Evolutionary conservation across 2,329 filamentous ascomycete genomes (phyloP), one percentile per base, ranked within the genome.

Genomic region (Zelopaecilomyces penicillatus): DNA sequence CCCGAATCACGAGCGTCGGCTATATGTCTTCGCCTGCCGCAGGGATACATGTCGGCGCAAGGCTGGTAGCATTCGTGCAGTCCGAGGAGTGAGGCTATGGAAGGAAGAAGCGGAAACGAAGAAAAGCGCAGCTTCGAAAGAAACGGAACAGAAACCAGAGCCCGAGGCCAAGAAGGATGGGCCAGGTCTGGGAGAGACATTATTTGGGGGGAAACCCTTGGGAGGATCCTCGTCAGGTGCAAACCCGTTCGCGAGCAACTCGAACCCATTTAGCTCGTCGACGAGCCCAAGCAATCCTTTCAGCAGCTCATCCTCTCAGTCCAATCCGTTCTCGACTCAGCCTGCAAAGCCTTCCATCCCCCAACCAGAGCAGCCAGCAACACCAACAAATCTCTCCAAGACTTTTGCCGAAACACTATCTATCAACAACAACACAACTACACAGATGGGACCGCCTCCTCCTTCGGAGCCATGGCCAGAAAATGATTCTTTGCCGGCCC

Each of bases 21-120:
- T 98, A 12, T 97, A 96, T 59, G 73, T 98, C 9, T 89, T 95
- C 63, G 78, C 78, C 12, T 98, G 93, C 64, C 77, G 81, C 47
- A 76, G 79, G 52, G 87, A 86, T 62, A 71, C 79, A 8, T 98
- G 93, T 61, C 79, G 86, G 56, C 76, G 90, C 51, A 91, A 88
- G 57, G 76, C 83, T 19, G 93, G 93, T 2, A 91, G 85, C 60
- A 75, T 96, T 46, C 78, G 90, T 29, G 85, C 76, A 1, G 60
- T 95, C 35, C 74, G 91, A 47, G 85, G 82, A 4, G 73, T 87
- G 12, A 76, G 80, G 29, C 65, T 81, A 19, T 70, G 71, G 54
- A 63, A 65, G 29, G 66, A 70, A 12, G 67, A 65, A 1, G 55
- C 59, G 29, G 60, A 55, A 12, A 53, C 61, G 46, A 61, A 58